Evolutionary conservation across 108 stramenopile species (phyloP).

Genomic region (Chaetoceros muelleri): DNA sequence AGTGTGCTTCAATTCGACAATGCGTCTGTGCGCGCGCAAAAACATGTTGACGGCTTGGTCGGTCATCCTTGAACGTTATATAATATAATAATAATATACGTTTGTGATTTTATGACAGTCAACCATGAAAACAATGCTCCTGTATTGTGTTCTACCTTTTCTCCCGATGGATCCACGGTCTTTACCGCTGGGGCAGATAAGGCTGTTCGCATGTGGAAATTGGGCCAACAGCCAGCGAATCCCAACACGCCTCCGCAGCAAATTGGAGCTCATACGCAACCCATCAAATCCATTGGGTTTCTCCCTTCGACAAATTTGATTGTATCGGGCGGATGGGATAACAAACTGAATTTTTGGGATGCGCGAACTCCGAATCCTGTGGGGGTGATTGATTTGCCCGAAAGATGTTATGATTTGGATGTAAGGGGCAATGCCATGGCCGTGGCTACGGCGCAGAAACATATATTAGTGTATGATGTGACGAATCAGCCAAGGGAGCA

Average conservation of each 20-base stretch:
- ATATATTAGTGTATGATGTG: conserved; percentile 75
- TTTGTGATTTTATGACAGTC: too few species aligned
- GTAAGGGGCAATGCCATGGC: conserved; percentile 68
- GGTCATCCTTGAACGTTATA: too few species aligned
- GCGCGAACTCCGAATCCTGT: conserved; percentile 66
- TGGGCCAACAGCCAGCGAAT: conserved; percentile 56
- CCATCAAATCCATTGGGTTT: conserved; percentile 60
- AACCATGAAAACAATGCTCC: conserved; percentile 59
- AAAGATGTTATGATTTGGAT: conserved; percentile 81
- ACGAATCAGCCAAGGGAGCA: conserved; percentile 57
- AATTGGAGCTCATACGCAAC: conserved; percentile 83
- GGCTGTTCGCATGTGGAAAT: conserved; percentile 81
- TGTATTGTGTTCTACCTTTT: conserved; percentile 58
- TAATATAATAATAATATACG: too few species aligned
- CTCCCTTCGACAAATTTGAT: conserved; percentile 51
- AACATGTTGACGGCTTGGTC: too few species aligned
- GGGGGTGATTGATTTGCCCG: conserved; percentile 61
- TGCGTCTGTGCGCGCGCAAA: too few species aligned
- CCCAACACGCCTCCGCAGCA: conserved; percentile 43
- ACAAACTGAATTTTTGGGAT: conserved; percentile 85
- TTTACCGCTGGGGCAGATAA: conserved; percentile 75
- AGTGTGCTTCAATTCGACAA: too few species aligned
- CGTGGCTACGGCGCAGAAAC: conserved; percentile 74
- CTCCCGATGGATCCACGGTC: conserved; percentile 66
- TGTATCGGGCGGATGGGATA: conserved; percentile 69